Evolutionary conservation across 139 green algal species (phyloP), one percentile per base, ranked within the genome.

Genomic region (Asterochloris sp.): DNA sequence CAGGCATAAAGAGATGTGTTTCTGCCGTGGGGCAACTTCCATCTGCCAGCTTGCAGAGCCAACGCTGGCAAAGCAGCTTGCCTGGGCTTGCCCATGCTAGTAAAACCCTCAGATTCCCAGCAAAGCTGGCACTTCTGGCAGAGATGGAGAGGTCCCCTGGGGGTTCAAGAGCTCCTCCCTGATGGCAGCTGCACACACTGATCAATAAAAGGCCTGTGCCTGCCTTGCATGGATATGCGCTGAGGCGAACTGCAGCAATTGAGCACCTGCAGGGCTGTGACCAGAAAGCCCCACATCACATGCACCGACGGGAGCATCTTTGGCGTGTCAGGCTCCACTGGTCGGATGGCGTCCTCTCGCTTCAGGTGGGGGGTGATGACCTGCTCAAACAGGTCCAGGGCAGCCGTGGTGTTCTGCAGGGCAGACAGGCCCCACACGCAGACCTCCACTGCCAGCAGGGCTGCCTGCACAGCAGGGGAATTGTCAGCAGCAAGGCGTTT

Each of bases 241-340:
- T 17, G 74, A 54, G 19, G 24, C 10, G 4, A 21, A 60, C 11
- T 23, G 21, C 21, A 15, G 1, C 17, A 73, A 78, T 10, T 61
- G 62, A 73, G 8, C 63, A 90, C 87, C 82, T 79, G 77, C 13
- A 97, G 85, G 47, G 87, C 80, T 10, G 76, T 83, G 77, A 95
- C 80, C 9, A 97, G 82, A 16, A 86, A 80, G 0, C 64, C 78
- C 93, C 93, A 97, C 0, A 86, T 29, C 21, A 85, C 68, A 67
- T 95, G 91, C 67, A 97, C 85, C 26, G 82, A 86, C 24, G 93
- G 93, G 64, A 97, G 88, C 86, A 96, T 80, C 68, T 86, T 85
- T 0, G 90, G 88, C 19, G 85, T 85, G 13, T 91, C 84, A 15
- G 93, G 90, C 66, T 85, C 79, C 10, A 88, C 83, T 17, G 88